These are phyloP conservation scores for Calonectria hongkongensis DNA, from an alignment of 2,329 filamentous ascomycete species.

Conservation along the genomic window DNA sequence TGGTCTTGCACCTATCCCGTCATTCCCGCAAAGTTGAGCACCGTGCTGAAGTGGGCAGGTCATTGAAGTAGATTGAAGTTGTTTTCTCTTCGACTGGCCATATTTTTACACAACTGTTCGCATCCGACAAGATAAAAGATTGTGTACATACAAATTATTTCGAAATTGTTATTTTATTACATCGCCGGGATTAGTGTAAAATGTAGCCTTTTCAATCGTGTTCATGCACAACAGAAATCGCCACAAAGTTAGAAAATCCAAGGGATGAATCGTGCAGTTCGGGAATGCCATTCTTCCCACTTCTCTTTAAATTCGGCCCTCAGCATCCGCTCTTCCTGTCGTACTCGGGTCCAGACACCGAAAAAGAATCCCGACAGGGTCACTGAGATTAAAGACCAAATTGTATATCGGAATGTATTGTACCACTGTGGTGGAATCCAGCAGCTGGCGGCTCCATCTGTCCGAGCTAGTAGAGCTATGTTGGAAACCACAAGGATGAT, in stretches of 20 bases:
- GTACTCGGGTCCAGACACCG: slow-evolving; percentile 61
- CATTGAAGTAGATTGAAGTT: not conserved
- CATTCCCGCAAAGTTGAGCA: not conserved
- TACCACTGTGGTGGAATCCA: slow-evolving; percentile 58
- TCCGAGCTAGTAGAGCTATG: slow-evolving; percentile 58
- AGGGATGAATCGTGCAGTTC: slow-evolving; percentile 70
- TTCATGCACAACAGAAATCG: not conserved
- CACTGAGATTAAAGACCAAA: not conserved
- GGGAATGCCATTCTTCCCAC: slow-evolving; percentile 69
- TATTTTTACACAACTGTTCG: not conserved
- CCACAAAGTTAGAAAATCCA: slow-evolving; percentile 58
- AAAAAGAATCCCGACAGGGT: not conserved
- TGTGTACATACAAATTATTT: not conserved
- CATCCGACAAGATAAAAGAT: not conserved
- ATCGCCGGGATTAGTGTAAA: not conserved
- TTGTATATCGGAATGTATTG: not conserved
- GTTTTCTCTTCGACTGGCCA: not conserved
- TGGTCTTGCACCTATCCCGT: not conserved
- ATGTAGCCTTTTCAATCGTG: too few species aligned
- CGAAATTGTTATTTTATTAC: not conserved
- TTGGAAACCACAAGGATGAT: slow-evolving; percentile 59
- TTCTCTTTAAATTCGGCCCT: slow-evolving; percentile 65
- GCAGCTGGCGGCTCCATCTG: slow-evolving; percentile 63
- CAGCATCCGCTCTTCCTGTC: slow-evolving; percentile 72
- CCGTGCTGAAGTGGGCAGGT: not conserved